Evolutionary conservation across 495 filamentous ascomycete genomes (phyloP).

Genomic region (Aspergillus heteromorphus): DNA sequence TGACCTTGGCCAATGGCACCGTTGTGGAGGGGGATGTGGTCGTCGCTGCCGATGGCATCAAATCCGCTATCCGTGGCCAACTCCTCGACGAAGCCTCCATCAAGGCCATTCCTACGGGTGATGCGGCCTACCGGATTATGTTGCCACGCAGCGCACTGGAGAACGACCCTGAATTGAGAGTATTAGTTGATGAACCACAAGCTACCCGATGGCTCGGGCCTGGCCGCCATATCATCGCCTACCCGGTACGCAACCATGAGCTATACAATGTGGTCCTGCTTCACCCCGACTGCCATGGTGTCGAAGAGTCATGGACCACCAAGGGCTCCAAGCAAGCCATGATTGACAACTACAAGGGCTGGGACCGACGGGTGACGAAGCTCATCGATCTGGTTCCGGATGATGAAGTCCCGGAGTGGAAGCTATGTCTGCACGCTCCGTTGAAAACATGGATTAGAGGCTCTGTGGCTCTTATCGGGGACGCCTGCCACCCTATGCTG

Average conservation of each 20-base stretch:
- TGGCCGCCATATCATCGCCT: conserved; percentile 38
- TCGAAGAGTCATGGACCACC: conserved; percentile 41
- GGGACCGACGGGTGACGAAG: conserved; percentile 31
- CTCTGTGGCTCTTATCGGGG: conserved; percentile 59
- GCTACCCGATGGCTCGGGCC: conserved; percentile 43
- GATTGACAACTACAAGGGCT: conserved; percentile 36
- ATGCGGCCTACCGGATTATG: conserved; percentile 43
- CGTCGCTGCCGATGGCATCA: conserved; percentile 46
- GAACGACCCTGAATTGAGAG: conserved; percentile 29
- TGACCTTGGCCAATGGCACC: conserved; percentile 30
- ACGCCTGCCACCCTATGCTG: conserved; percentile 65
- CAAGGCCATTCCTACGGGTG: conserved; percentile 33
- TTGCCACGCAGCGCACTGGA: conserved; percentile 33
- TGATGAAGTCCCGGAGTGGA: conserved; percentile 59
- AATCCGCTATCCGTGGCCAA: conserved; percentile 32
- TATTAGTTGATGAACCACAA: conserved; percentile 32
- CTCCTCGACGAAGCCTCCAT: conserved; percentile 23
- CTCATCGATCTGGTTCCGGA: conserved; percentile 38
- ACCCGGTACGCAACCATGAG: conserved; percentile 39
- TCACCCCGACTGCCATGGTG: conserved; percentile 32
- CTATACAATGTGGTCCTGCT: conserved; percentile 41
- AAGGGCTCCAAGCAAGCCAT: conserved; percentile 39
- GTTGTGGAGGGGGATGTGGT: conserved; percentile 36
- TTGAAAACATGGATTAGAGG: conserved; percentile 53
- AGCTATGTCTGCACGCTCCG: conserved; percentile 52